Conservation (phyloP, 495 filamentous ascomycete species). For the Aspergillus diversus region DNA sequence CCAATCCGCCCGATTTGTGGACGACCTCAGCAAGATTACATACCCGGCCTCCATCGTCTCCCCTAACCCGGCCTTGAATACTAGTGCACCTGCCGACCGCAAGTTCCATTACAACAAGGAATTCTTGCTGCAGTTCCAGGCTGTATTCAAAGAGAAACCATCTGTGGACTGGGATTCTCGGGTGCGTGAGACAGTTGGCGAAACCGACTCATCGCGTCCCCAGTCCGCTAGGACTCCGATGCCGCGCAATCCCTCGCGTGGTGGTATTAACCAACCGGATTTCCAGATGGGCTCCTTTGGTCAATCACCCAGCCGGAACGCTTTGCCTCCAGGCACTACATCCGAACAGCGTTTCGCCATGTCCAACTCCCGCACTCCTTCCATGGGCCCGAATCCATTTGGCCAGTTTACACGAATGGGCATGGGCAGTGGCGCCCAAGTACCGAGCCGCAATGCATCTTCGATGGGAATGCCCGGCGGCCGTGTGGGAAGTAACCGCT, state of each 20-base stretch:
- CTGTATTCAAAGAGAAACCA: conserved; percentile 92
- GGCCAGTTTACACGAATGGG: conserved; percentile 57
- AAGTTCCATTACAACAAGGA: conserved; percentile 95
- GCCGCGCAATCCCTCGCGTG: conserved; percentile 54
- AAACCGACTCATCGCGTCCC: conserved; percentile 70
- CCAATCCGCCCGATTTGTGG: conserved; percentile 81
- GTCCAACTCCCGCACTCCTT: conserved; percentile 38
- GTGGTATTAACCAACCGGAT: conserved; percentile 35
- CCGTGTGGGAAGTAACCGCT: conserved; percentile 56
- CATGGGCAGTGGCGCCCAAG: conserved; percentile 60
- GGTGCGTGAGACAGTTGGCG: conserved; percentile 83
- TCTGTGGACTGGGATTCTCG: conserved; percentile 86
- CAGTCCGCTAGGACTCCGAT: conserved; percentile 71
- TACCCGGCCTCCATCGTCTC: conserved; percentile 84
- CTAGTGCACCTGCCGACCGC: conserved; percentile 68
- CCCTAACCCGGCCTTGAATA: conserved; percentile 88
- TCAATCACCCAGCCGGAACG: conserved; percentile 42
- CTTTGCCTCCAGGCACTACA: conserved; percentile 69
- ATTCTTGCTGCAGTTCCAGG: conserved; percentile 97
- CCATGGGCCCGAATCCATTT: conserved; percentile 57
- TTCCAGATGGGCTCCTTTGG: conserved; percentile 77
- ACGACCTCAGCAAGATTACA: conserved; percentile 63
- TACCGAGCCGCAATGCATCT: conserved; percentile 59
- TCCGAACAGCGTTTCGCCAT: conserved; percentile 46
- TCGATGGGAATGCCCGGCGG: conserved; percentile 48